Evolutionary conservation across 169 alveolate genomes (phyloP).

Genomic region (Cardiosporidium cionae): DNA sequence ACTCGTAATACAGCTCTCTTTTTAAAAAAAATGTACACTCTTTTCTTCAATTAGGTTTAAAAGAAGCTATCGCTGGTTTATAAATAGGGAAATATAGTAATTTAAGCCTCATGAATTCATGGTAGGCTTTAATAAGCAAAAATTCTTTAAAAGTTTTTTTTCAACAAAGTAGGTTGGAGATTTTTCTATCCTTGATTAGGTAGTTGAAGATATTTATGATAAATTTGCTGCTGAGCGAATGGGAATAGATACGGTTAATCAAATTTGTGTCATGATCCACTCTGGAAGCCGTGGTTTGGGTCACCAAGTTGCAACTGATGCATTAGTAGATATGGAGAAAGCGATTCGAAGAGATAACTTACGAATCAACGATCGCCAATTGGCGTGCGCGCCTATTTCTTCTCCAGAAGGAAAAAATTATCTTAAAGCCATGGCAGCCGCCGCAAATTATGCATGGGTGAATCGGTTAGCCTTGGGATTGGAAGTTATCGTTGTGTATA

Average conservation of each 20-base stretch:
- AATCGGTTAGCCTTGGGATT: constrained; percentile 45
- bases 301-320: constrained; percentile 76
- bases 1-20: no score
- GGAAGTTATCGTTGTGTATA: constrained; percentile 36
- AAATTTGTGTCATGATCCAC: constrained; percentile 75
- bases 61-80: no score
- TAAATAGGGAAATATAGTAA: no score
- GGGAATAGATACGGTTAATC: constrained; percentile 67
- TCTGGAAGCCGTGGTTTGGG: constrained; percentile 81
- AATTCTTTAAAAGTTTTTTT: no score
- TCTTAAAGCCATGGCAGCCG: constrained; percentile 75
- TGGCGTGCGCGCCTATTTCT: constrained; percentile 70
- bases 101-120: no score
- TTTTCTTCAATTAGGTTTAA: no score
- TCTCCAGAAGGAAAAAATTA: constrained; percentile 62
- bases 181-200: constrained; percentile 33
- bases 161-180: no score
- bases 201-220: constrained; percentile 70
- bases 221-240: constrained; percentile 66
- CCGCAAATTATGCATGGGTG: constrained; percentile 84
- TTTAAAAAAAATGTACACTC: no score
- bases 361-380: constrained; percentile 66
- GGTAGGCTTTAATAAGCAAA: no score
- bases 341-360: constrained; percentile 34
- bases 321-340: constrained; percentile 71